These are phyloP conservation scores for Patellaria atrata DNA, from an alignment of 495 filamentous ascomycete genomes.

Conservation along the genomic window DNA sequence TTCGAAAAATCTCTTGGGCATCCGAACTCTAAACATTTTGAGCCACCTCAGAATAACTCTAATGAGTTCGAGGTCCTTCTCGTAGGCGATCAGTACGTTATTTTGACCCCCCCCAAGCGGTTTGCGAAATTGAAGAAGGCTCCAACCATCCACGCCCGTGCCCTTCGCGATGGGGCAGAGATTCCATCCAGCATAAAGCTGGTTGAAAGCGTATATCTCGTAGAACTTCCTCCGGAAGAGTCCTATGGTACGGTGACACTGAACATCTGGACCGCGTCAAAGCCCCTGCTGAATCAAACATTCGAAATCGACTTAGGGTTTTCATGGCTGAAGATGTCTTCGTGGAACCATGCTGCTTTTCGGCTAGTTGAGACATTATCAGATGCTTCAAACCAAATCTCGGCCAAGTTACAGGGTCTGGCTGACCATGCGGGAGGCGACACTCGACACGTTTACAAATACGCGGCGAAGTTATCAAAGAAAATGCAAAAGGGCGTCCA, in stretches of 20 bases:
- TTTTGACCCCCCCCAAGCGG: constrained; percentile 41
- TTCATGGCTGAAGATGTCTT: constrained; percentile 43
- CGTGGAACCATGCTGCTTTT: constrained; percentile 29
- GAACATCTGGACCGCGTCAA: constrained; percentile 38
- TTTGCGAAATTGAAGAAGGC: constrained; percentile 33
- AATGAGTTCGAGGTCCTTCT: constrained; percentile 45
- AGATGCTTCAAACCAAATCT: too few species aligned
- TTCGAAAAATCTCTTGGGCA: too few species aligned
- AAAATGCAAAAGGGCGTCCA: too few species aligned
- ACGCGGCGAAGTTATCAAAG: too few species aligned
- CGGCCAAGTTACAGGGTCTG: too few species aligned
- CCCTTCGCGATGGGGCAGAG: constrained; percentile 30
- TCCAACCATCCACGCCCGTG: constrained; percentile 37
- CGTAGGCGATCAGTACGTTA: constrained; percentile 45
- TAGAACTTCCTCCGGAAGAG: constrained; percentile 42
- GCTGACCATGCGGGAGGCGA: too few species aligned
- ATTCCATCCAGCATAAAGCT: constrained; percentile 38
- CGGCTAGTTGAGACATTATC: constrained; percentile 4
- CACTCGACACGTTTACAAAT: too few species aligned
- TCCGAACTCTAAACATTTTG: too few species aligned
- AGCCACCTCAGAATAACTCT: too few species aligned
- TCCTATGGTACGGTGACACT: constrained; percentile 45
- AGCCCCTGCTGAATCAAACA: constrained; percentile 37
- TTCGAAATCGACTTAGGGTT: constrained; percentile 46
- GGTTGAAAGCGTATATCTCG: constrained; percentile 43